Percentiles rank a stretch among this genome's conserved stretches.
These are phyloP conservation scores for Mycena venus DNA, from an alignment of 768 basidiomycete genomes.

Conservation along the genomic window DNA sequence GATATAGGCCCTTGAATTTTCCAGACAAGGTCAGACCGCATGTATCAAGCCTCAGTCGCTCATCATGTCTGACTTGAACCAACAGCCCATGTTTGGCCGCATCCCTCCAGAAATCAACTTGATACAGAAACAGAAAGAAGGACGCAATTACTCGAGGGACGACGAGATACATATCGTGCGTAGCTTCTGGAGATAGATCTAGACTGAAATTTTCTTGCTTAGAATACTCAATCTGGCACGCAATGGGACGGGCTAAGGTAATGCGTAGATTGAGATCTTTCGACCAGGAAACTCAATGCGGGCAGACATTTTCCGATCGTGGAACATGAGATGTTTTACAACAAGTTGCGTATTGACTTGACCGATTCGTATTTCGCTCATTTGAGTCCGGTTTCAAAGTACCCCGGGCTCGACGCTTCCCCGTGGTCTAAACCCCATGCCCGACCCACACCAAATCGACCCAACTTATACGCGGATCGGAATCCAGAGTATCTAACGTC, in stretches of 20 bases:
- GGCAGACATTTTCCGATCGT: constrained; percentile 68
- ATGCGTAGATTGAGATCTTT: background rate
- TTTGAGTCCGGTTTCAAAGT: constrained; percentile 43
- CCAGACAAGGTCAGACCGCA: constrained; percentile 64
- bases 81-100: constrained; percentile 70
- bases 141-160: constrained; percentile 44
- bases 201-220: background rate
- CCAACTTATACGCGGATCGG: constrained; percentile 64
- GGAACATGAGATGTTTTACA: constrained; percentile 71
- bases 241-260: constrained; percentile 76
- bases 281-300: no score
- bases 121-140: constrained; percentile 37
- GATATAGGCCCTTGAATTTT: constrained; percentile 74
- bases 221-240: constrained; percentile 81
- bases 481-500: constrained; percentile 68
- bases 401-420: constrained; percentile 59
- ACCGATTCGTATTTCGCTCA: background rate
- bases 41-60: background rate
- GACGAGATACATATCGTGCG: constrained; percentile 72
- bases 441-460: constrained; percentile 64
- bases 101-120: constrained; percentile 66
- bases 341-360: constrained; percentile 57
- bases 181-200: background rate
- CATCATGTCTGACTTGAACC: background rate
- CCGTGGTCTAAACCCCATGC: constrained; percentile 58